Evolutionary conservation across 2,329 filamentous ascomycete genomes (phyloP).

Genomic region (Simplicillium aogashimaense): DNA sequence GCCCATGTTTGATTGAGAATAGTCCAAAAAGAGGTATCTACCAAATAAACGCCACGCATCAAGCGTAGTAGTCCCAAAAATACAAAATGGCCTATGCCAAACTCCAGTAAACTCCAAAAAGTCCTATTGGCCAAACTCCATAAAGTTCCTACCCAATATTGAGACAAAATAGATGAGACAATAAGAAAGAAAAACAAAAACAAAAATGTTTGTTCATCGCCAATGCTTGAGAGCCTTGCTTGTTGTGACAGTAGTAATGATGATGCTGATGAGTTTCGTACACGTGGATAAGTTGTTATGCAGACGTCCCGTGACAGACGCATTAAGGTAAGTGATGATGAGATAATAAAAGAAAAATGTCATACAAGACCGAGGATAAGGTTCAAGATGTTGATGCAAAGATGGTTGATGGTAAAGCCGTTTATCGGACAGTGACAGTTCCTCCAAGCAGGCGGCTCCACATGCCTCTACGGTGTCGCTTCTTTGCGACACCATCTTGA

Average conservation of each 20-base stretch:
- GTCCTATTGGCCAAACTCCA: no score
- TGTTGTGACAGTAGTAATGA: background rate
- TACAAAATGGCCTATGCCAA: no score
- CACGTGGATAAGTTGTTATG: background rate
- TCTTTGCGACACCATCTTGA: constrained; percentile 35
- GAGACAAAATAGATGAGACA: background rate
- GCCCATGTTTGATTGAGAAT: no score
- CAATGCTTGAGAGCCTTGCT: no score
- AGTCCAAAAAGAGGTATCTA: no score
- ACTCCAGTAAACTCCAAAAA: no score
- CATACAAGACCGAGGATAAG: background rate
- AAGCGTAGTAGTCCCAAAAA: no score
- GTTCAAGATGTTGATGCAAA: constrained; percentile 1
- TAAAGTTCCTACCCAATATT: background rate
- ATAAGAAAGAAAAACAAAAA: background rate
- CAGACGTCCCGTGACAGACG: no score
- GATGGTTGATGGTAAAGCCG: background rate
- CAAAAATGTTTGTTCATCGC: background rate
- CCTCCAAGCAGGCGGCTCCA: constrained; percentile 43
- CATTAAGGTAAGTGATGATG: background rate
- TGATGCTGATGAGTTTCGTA: constrained; percentile 1
- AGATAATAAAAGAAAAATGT: background rate
- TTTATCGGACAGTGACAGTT: constrained; percentile 27
- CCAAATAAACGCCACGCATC: no score
- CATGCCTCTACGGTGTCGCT: constrained; percentile 41